Evolutionary conservation across 352 stramenopile genomes (phyloP).

Genomic region (Pythium coloratum): DNA sequence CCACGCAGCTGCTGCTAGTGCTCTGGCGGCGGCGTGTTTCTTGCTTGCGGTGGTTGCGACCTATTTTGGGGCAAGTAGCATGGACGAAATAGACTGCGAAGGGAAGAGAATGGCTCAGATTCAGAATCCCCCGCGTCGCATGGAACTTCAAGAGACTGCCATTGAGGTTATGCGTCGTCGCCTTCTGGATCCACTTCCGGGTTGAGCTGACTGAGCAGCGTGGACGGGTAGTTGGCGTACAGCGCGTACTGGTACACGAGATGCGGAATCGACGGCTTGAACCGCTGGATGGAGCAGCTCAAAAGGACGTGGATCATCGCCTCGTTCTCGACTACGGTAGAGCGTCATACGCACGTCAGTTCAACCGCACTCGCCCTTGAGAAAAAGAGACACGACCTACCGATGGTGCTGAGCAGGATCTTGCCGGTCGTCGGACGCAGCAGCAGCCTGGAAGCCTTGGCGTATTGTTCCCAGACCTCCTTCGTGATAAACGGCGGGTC

Average conservation of each 20-base stretch:
- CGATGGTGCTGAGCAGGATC: constrained; percentile 90
- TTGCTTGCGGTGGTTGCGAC: background rate
- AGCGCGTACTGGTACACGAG: constrained; percentile 95
- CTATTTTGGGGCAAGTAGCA: background rate
- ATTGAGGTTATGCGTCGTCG: constrained; percentile 2
- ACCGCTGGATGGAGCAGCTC: constrained; percentile 53
- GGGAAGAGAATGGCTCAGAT: background rate
- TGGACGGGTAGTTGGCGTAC: constrained; percentile 90
- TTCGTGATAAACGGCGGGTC: constrained; percentile 95
- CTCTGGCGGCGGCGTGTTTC: background rate
- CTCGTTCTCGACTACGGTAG: constrained; percentile 80
- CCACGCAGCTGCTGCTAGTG: background rate
- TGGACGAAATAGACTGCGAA: background rate
- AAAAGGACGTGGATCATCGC: constrained; percentile 86
- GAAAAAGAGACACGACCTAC: constrained; percentile 30
- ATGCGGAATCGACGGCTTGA: constrained; percentile 92
- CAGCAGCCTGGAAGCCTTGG: constrained; percentile 63
- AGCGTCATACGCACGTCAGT: background rate
- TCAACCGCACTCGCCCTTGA: background rate
- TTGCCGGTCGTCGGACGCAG: constrained; percentile 54
- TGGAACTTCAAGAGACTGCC: constrained; percentile 1
- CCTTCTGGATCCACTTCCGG: constrained; percentile 61
- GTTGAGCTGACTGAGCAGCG: constrained; percentile 57
- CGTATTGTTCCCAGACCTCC: constrained; percentile 91
- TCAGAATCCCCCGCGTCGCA: background rate